Evolutionary conservation across 805 yeast genomes (phyloP).

Genomic region (Spathaspora boniae): DNA sequence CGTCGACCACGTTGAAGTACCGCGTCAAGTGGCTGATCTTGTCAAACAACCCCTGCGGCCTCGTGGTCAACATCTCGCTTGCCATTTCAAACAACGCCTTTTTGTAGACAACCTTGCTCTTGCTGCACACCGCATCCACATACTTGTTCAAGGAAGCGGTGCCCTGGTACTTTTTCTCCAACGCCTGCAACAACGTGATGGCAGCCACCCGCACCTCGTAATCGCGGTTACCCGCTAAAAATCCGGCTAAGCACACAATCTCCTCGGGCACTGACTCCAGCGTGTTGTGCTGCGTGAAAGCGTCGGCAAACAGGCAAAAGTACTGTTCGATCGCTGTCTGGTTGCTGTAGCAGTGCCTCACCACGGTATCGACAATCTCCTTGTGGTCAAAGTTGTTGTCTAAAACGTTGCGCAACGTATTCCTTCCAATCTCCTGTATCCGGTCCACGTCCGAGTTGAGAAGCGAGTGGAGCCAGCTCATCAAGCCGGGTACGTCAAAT

Average conservation of each 20-base stretch:
- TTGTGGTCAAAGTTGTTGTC: conserved; percentile 53
- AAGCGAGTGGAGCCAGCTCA: conserved; percentile 79
- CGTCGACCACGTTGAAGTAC: conserved; percentile 57
- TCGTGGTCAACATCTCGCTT: conserved; percentile 57
- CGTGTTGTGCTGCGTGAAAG: conserved; percentile 44
- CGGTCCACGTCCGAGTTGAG: conserved; percentile 56
- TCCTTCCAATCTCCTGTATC: conserved; percentile 59
- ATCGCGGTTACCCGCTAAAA: conserved; percentile 73
- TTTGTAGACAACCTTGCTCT: conserved; percentile 80
- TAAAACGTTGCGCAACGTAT: conserved; percentile 69
- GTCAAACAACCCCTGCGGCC: conserved; percentile 49
- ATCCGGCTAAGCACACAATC: conserved; percentile 69
- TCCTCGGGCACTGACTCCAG: conserved; percentile 54
- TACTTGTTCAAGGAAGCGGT: conserved; percentile 51
- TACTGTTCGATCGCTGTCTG: conserved; percentile 58
- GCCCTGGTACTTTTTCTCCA: conserved; percentile 50
- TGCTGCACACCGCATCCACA: conserved; percentile 67
- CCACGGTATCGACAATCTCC: conserved; percentile 54
- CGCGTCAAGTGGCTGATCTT: conserved; percentile 71
- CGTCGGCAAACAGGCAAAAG: conserved; percentile 66
- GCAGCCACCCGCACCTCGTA: conserved; percentile 69
- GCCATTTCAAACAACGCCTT: conserved; percentile 81
- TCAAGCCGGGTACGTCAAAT: conserved; percentile 64
- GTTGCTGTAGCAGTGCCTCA: conserved; percentile 67
- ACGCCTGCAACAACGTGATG: conserved; percentile 59